Conservation (phyloP, 768 basidiomycete genomes). For the Pleurotus tuoliensis region DNA sequence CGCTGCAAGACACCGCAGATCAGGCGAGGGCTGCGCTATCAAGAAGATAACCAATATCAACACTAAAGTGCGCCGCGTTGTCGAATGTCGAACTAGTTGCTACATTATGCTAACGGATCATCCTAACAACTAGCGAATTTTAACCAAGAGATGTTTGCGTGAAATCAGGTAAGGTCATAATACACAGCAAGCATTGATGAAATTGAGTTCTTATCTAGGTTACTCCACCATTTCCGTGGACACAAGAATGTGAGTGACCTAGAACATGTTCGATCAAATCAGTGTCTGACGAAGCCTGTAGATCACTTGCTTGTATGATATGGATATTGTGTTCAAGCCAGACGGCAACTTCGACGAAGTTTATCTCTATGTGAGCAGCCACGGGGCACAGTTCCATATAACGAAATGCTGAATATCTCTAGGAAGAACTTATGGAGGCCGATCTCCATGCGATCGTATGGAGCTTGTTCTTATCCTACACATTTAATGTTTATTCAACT, state of each 20-base stretch:
- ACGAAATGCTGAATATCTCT: conserved; percentile 9
- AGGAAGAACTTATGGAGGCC: conserved; percentile 99
- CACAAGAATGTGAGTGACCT: conserved; percentile 85
- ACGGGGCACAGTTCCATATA: background rate
- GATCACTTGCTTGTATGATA: conserved; percentile 97
- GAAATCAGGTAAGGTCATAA: conserved; percentile 74
- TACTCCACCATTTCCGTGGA: conserved; percentile 95
- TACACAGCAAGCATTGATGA: conserved; percentile 5
- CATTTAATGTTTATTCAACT: conserved; percentile 7
- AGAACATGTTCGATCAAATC: background rate
- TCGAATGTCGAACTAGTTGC: background rate
- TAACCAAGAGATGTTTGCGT: conserved; percentile 93
- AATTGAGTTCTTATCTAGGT: conserved; percentile 35
- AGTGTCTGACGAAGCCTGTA: conserved; percentile 29
- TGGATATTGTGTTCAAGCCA: conserved; percentile 95
- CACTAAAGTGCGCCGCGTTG: conserved; percentile 62
- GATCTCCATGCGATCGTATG: conserved; percentile 97
- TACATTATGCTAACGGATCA: conserved; percentile 5
- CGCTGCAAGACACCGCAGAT: conserved; percentile 75
- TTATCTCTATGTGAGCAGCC: conserved; percentile 72
- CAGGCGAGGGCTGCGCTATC: conserved; percentile 89
- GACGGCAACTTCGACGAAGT: conserved; percentile 95
- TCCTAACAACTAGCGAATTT: conserved; percentile 64
- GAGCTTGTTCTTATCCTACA: background rate
- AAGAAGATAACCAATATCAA: conserved; percentile 97